Percentiles rank a stretch among this genome's conserved stretches.
Conservation (phyloP, 371 early-diverging fungal species). For the Massospora cicadina region DNA sequence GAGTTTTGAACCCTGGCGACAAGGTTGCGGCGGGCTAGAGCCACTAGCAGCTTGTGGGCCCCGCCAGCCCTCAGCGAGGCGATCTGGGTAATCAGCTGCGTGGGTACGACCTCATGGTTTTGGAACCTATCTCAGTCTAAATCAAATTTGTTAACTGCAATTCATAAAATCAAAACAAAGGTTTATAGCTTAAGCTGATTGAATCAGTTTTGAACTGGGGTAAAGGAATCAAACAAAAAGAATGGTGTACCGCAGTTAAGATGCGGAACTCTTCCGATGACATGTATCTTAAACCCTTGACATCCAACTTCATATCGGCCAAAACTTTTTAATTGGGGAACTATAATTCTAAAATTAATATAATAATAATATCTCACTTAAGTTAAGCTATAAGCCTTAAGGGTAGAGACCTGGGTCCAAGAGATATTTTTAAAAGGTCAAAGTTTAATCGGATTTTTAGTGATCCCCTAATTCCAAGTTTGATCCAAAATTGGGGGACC, state of each 20-base stretch:
- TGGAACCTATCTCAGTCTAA: conserved; percentile 87
- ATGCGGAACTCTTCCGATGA: conserved; percentile 85
- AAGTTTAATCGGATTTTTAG: too few relatives aligned
- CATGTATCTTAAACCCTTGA: conserved; percentile 86
- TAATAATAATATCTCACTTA: too few relatives aligned
- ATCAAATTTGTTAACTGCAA: not conserved
- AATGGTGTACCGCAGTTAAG: conserved; percentile 60
- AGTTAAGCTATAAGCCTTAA: too few relatives aligned
- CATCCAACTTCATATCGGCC: conserved; percentile 85
- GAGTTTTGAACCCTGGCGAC: conserved; percentile 72
- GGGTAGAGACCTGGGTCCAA: too few relatives aligned
- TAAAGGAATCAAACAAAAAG: too few relatives aligned
- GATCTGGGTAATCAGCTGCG: conserved; percentile 67
- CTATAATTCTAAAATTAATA: too few relatives aligned
- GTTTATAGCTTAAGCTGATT: too few relatives aligned
- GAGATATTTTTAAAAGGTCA: too few relatives aligned
- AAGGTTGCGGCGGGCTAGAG: conserved; percentile 72
- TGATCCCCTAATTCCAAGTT: too few relatives aligned
- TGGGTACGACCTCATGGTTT: conserved; percentile 96
- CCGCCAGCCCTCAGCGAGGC: conserved; percentile 77
- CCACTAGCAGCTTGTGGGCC: conserved; percentile 58
- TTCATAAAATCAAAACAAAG: not conserved
- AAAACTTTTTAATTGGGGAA: too few relatives aligned
- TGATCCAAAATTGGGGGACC: too few relatives aligned
- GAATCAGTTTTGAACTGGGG: too few relatives aligned